Percentiles rank a stretch among this genome's conserved stretches.
These are phyloP conservation scores for Colletotrichum australisinense DNA, from an alignment of 2,329 filamentous ascomycete species.

Conservation along the genomic window DNA sequence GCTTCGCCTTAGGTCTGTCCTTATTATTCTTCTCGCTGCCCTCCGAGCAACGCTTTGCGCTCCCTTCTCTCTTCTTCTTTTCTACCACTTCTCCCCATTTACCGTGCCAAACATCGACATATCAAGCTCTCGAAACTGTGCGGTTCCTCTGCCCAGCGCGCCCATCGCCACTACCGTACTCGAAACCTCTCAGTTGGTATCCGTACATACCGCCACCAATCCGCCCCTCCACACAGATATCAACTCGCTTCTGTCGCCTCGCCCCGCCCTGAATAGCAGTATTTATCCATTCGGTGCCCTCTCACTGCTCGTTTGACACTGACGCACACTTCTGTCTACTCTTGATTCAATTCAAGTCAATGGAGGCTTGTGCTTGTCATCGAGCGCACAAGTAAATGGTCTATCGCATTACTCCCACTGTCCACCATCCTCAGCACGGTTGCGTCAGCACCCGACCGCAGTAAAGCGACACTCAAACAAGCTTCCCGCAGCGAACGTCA, in stretches of 20 bases:
- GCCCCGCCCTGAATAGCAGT: background rate
- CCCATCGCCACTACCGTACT: conserved; percentile 16
- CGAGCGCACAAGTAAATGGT: conserved; percentile 8
- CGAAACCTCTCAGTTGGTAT: background rate
- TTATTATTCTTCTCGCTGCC: conserved; percentile 22
- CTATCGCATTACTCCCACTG: conserved; percentile 16
- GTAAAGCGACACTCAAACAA: conserved; percentile 12
- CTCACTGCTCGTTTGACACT: background rate
- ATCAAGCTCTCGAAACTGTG: background rate
- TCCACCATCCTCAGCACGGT: background rate
- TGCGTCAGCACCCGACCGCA: conserved; percentile 22
- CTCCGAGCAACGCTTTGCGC: background rate
- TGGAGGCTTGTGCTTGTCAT: background rate
- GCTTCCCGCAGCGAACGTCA: conserved; percentile 25
- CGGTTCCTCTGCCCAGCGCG: background rate
- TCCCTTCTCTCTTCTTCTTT: background rate
- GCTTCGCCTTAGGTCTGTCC: conserved; percentile 17
- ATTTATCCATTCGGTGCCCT: background rate
- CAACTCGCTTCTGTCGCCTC: conserved; percentile 1
- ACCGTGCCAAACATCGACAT: background rate
- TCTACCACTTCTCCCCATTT: conserved; percentile 1
- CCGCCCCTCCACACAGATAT: background rate
- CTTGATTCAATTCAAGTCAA: conserved; percentile 16
- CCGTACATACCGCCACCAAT: conserved; percentile 3
- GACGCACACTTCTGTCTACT: conserved; percentile 9